Percentiles rank a stretch among this genome's conserved stretches.
Evolutionary conservation across 306 rosid species (phyloP).

Genomic region (Canavalia ensiformis): DNA sequence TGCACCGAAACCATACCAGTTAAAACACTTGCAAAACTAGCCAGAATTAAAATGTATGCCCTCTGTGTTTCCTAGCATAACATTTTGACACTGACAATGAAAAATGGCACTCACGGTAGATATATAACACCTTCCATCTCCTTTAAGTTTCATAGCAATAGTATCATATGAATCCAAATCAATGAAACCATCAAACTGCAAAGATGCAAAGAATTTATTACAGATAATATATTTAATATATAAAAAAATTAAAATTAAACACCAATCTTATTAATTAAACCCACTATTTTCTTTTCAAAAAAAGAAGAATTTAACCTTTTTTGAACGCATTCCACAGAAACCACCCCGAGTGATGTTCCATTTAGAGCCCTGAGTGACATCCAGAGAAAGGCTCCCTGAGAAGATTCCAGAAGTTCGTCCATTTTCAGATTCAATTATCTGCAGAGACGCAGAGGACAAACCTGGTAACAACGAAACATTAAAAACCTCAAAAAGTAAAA

Average conservation of each 20-base stretch:
- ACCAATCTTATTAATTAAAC: conserved; percentile 19
- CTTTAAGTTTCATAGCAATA: conserved; percentile 82
- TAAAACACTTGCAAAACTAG: conserved; percentile 18
- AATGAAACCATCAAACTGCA: conserved; percentile 87
- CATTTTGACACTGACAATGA: conserved; percentile 28
- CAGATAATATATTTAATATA: conserved; percentile 8
- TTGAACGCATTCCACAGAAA: conserved; percentile 96
- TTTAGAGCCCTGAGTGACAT: conserved; percentile 68
- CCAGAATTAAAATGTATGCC: conserved; percentile 3
- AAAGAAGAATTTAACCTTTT: conserved; percentile 62
- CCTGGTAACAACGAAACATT: conserved; percentile 58
- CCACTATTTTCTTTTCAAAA: background rate
- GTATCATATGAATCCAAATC: conserved; percentile 93
- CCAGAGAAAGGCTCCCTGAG: conserved; percentile 85
- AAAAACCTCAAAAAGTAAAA: conserved; percentile 17
- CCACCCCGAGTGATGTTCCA: conserved; percentile 83
- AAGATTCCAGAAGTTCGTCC: conserved; percentile 69
- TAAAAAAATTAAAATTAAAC: background rate
- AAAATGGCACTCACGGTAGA: conserved; percentile 74
- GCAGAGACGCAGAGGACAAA: conserved; percentile 88
- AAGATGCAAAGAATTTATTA: conserved; percentile 33
- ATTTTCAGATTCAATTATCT: conserved; percentile 76
- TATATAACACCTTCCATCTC: conserved; percentile 93
- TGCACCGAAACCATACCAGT: conserved; percentile 50
- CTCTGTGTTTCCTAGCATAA: conserved; percentile 22